Conservation (phyloP, 106 monocot genomes). For the Cymbidium sinense region DNA sequence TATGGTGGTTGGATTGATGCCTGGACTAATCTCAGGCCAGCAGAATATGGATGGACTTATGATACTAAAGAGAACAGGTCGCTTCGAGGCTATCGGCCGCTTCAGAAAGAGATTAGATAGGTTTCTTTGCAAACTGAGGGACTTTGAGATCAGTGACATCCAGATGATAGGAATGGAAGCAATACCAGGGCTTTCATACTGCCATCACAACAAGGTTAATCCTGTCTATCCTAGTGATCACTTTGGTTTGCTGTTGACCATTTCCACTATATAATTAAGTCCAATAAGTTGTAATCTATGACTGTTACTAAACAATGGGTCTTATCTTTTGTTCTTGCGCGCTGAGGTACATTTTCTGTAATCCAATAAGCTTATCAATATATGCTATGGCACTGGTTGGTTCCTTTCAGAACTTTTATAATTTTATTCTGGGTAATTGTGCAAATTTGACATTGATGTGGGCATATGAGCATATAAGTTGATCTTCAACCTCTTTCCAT, state of each 20-base stretch:
- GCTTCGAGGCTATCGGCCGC: neutral
- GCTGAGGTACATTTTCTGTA: no score
- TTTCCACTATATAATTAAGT: neutral
- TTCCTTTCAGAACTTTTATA: neutral
- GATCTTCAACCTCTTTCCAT: no score
- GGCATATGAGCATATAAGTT: no score
- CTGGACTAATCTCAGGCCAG: conserved; percentile 26
- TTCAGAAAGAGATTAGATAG: conserved; percentile 56
- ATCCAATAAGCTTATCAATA: no score
- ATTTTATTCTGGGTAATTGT: no score
- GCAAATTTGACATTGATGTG: no score
- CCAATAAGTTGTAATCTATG: neutral
- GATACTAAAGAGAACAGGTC: no score
- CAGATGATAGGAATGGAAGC: conserved; percentile 52
- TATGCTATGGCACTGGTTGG: neutral
- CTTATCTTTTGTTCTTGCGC: neutral
- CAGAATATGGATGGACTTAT: conserved; percentile 30
- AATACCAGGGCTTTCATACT: conserved; percentile 26
- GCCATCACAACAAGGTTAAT: conserved; percentile 18
- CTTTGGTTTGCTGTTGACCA: conserved; percentile 35
- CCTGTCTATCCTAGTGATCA: conserved; percentile 52
- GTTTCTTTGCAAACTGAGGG: conserved; percentile 41
- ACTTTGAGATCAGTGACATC: conserved; percentile 29
- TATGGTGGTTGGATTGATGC: conserved; percentile 40
- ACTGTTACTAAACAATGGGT: neutral